Conservation (phyloP, 345 rosid genomes). For the Turnera subulata region DNA sequence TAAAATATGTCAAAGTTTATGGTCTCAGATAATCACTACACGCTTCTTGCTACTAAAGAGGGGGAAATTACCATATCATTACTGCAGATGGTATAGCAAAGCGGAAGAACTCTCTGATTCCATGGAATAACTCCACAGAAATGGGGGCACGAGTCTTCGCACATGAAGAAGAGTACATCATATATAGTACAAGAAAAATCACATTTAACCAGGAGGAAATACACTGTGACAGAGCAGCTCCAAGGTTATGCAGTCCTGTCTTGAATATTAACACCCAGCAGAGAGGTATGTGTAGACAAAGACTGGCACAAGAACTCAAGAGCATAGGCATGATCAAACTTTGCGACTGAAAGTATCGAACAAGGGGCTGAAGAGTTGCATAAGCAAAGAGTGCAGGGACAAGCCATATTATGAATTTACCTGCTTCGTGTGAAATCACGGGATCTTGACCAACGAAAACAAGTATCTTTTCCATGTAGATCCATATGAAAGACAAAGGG, state of each 20-base stretch:
- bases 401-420: conserved; percentile 50
- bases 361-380: conserved; percentile 51
- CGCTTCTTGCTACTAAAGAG: not conserved
- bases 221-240: conserved; percentile 48
- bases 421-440: conserved; percentile 45
- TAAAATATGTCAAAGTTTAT: not conserved
- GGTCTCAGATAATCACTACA: not conserved
- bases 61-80: conserved; percentile 54
- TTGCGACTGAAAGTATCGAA: conserved; percentile 54
- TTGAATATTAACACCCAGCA: conserved; percentile 60
- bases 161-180: conserved; percentile 46
- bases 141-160: conserved; percentile 37
- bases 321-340: conserved; percentile 55
- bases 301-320: conserved; percentile 36
- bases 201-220: conserved; percentile 55
- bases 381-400: conserved; percentile 58
- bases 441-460: conserved; percentile 57
- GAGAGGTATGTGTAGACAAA: conserved; percentile 43
- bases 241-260: conserved; percentile 36
- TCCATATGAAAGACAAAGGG: conserved; percentile 58
- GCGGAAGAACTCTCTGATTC: conserved; percentile 52
- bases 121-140: conserved; percentile 41
- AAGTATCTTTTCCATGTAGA: conserved; percentile 49
- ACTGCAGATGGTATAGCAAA: conserved; percentile 66
- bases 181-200: conserved; percentile 41